Base-by-base conservation (phyloP, 1,139 yeast genomes). In the Candida pseudocylindracea region DNA sequence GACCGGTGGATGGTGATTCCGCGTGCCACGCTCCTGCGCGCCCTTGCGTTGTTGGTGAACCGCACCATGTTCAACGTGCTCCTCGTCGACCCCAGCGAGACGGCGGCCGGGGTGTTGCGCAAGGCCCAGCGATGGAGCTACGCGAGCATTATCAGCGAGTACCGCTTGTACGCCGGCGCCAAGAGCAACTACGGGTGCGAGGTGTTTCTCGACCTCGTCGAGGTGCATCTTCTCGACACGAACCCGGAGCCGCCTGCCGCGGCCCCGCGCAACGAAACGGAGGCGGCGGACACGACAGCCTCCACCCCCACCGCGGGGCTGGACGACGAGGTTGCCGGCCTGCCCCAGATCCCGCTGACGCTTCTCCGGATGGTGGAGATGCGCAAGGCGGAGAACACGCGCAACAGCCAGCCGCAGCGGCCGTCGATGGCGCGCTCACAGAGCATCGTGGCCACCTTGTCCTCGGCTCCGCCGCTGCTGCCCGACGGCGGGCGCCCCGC, bases 121-220 rank as follows among this genome's bases (percentile, higher is more conserved):
- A 73, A 75, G 46, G 60, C 83, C 28, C 92, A 80, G 50, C 76
- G 76, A 50, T 85, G 95, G 96, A 74, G 72, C 41, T 76, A 78
- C 46, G 72, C 83, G 28, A 72, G 91, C 20, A 71, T 85, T 8
- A 66, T 83, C 26, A 76, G 75, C 40, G 96, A 88, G 49, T 88
- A 80, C 51, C 58, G 93, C 33, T 63, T 78, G 8, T 79, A 71
- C 49, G 63, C 81, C 2, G 63, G 64, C 1, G 69, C 68, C 37
- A 73, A 78, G 42, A 54, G 49, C 40, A 79, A 72, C 42, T 83
- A 81, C 47, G 68, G 65, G 45, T 83, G 88, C 5, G 94, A 85
- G 45, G 74, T 75, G 9, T 81, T 76, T 43, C 51, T 85, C 32
- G 96, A 85, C 44, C 51, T 81, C 40, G 55, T 79, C 5, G 67